Evolutionary conservation across 257 asterid species (phyloP), one percentile per base, ranked within the genome.

Genomic region (Solanum ossicruentum): DNA sequence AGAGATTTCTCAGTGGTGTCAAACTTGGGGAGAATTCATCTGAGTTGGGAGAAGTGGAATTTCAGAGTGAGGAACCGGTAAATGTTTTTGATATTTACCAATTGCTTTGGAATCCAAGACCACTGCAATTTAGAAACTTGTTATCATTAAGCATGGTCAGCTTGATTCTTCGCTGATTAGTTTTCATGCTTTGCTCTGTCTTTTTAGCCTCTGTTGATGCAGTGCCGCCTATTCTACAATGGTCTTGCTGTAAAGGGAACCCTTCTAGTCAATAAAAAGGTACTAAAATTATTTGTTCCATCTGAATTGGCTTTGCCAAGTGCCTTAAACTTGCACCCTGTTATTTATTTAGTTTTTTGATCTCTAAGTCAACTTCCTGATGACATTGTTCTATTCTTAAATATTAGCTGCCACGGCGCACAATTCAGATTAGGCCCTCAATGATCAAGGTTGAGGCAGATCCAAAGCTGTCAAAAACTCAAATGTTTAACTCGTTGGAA

Each of bases 171-270:
- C 15, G 21, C 82, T 77, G 65, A 5, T 52, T n/a, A 77, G 47
- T 77, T 77, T 77, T 16, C 82, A 75, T 77, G 60, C 55, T 26
- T 60, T 84, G 79, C 85, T 82, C 61, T 82, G 69, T 60, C 41
- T 85, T 88, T 88, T 85, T 92, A 95, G 99, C 98, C 97, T 78
- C 89, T 95, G 84, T 83, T 95, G 88, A 92, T 95, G 87, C 99
- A 94, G 77, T 94, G 98, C 83, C 99, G 98, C 84, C 57, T 95
- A 85, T 95, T 92, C 92, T 80, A 85, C 82, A 69, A 90, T 65
- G 99, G 99, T 52, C 49, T 61, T 85, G 99, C 98, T 83, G 96
- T 93, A 52, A 95, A 95, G 86, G 99, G 99, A 84, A 95, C 99
- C 47, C 95, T 95, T 85, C 98, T 95, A 32, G 83, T 95, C 6